These are phyloP conservation scores for Sporothrix brunneoviolacea DNA, from an alignment of 2,329 filamentous ascomycete genomes.

Conservation along the genomic window DNA sequence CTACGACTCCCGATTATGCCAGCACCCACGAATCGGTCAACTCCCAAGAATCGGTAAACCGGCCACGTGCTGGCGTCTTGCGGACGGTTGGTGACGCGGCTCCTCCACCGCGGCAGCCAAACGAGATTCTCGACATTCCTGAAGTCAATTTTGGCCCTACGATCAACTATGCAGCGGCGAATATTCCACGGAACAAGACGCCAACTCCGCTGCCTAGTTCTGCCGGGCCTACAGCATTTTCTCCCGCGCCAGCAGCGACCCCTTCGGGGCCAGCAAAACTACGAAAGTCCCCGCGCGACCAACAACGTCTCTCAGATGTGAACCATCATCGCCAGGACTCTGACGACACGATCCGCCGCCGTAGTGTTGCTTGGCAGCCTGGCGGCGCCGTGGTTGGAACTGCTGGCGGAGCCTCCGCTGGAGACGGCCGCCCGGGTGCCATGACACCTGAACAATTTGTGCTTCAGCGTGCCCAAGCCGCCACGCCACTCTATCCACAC, in stretches of 20 bases:
- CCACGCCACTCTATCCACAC: slow-evolving; percentile 52
- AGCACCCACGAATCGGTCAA: slow-evolving; percentile 56
- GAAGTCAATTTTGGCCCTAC: slow-evolving; percentile 83
- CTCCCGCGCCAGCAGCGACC: neutral
- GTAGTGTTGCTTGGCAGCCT: slow-evolving; percentile 72
- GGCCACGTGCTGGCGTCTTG: slow-evolving; percentile 70
- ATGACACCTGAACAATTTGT: slow-evolving; percentile 79
- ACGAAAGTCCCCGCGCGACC: slow-evolving; percentile 18
- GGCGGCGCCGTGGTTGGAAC: slow-evolving; percentile 47
- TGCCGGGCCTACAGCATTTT: neutral
- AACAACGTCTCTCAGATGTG: slow-evolving; percentile 22
- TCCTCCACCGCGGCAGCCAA: neutral
- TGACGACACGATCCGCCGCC: slow-evolving; percentile 49
- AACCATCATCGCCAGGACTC: slow-evolving; percentile 42
- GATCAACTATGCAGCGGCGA: slow-evolving; percentile 50
- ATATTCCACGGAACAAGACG: slow-evolving; percentile 28
- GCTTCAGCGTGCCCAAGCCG: slow-evolving; percentile 60
- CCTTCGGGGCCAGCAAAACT: neutral
- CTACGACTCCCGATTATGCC: slow-evolving; percentile 68
- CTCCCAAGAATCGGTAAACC: slow-evolving; percentile 49
- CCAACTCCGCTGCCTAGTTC: slow-evolving; percentile 19
- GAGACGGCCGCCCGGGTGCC: slow-evolving; percentile 32
- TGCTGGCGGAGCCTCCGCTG: slow-evolving; percentile 38
- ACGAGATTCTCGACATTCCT: slow-evolving; percentile 52
- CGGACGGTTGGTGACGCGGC: slow-evolving; percentile 64